Evolutionary conservation across 2,329 filamentous ascomycete species (phyloP).

Genomic region (Diaporthe sp.): DNA sequence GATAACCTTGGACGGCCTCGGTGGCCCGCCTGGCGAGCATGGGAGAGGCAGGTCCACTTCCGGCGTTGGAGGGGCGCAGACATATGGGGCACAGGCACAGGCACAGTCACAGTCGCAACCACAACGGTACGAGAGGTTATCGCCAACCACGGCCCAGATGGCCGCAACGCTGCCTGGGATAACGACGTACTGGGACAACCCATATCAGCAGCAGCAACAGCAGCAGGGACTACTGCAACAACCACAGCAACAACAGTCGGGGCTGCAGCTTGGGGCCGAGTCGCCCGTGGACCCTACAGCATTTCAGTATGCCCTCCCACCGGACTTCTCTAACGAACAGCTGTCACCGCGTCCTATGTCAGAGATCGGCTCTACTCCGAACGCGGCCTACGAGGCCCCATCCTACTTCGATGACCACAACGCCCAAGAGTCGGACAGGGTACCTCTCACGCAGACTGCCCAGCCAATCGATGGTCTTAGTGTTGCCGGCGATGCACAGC

Average conservation of each 20-base stretch:
- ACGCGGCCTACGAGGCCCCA: conserved; percentile 44
- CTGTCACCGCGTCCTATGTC: conserved; percentile 47
- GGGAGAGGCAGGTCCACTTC: conserved; percentile 26
- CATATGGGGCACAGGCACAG: conserved; percentile 6
- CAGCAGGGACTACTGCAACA: conserved; percentile 14
- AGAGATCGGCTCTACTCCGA: conserved; percentile 41
- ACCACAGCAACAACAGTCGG: conserved; percentile 19
- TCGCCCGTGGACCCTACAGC: conserved; percentile 69
- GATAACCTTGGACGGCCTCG: conserved; percentile 39
- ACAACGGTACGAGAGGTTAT: conserved; percentile 41
- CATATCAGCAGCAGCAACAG: conserved; percentile 54
- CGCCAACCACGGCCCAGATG: conserved; percentile 48
- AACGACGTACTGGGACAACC: conserved; percentile 66
- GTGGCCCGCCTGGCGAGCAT: conserved; percentile 39
- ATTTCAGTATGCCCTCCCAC: conserved; percentile 69
- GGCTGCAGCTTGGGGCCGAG: conserved; percentile 54
- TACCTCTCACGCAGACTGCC: conserved; percentile 69
- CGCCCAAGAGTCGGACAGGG: conserved; percentile 69
- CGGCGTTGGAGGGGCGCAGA: conserved; percentile 20
- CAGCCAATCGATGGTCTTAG: conserved; percentile 68
- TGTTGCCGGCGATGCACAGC: conserved; percentile 55
- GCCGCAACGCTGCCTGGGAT: conserved; percentile 58
- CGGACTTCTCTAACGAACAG: conserved; percentile 52
- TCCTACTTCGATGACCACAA: conserved; percentile 47
- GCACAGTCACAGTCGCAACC: conserved; percentile 28